Percentiles rank a stretch among this genome's conserved stretches.
phyloP scores from a whole-genome alignment of 495 filamentous ascomycete species.

The Daldinia vernicosa region DNA sequence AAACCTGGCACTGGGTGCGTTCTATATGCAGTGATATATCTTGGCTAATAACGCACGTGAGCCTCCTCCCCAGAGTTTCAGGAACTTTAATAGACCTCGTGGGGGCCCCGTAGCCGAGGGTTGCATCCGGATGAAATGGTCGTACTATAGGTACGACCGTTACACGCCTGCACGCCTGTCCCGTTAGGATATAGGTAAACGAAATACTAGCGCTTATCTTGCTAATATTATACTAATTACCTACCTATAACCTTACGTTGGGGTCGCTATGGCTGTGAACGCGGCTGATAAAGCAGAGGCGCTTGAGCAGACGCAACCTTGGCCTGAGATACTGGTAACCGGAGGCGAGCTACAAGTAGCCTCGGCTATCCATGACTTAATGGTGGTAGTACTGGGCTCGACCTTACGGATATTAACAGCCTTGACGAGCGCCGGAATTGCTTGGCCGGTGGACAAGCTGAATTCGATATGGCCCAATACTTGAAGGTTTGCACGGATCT shows the following conservation, averaged over 20 bases:
- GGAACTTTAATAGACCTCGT: conserved; percentile 8
- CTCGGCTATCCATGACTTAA: conserved; percentile 53
- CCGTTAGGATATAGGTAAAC: not conserved
- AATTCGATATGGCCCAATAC: conserved; percentile 70
- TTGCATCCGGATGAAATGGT: conserved; percentile 27
- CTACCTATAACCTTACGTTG: not conserved
- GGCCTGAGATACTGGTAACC: conserved; percentile 54
- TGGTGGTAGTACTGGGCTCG: conserved; percentile 46
- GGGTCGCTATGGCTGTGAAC: conserved; percentile 16
- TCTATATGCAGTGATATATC: conserved; percentile 11
- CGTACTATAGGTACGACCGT: conserved; percentile 10
- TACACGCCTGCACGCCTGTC: not conserved
- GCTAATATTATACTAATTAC: not conserved
- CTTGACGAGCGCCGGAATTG: conserved; percentile 74
- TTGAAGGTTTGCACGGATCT: conserved; percentile 64
- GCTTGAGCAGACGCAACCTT: conserved; percentile 57
- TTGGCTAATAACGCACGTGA: conserved; percentile 22
- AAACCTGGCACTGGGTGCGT: not conserved
- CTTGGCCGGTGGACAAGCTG: conserved; percentile 69
- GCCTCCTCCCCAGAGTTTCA: conserved; percentile 15
- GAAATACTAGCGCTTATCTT: not conserved
- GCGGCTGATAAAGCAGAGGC: conserved; percentile 45
- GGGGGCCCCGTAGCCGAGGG: conserved; percentile 4
- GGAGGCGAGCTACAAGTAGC: conserved; percentile 63
- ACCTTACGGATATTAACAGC: conserved; percentile 52